Base-by-base conservation (phyloP, 352 stramenopile genomes). In the Plasmopara halstedii region DNA sequence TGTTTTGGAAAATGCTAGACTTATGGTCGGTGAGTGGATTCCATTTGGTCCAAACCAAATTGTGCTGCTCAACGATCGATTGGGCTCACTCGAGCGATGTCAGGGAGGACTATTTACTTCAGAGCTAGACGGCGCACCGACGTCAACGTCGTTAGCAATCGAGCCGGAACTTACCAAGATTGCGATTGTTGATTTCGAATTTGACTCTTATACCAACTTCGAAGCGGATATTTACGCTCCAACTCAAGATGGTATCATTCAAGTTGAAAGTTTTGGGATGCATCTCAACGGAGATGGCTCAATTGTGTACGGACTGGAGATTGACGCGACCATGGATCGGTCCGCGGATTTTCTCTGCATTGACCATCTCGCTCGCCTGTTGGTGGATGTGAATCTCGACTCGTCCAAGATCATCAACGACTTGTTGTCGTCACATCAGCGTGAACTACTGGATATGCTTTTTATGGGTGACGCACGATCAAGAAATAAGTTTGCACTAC, bases 21-120 rank as follows among this genome's bases (percentile, higher is more conserved):
- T 99, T 10, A 98, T 99, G 70, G 92, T 98, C 25, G 90, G 91
- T 8, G 95, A 99, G 67, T 98, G 96, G 72, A 98, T 99, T 40
- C 95, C 95, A 19, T 98, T 98, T 53, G 95, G 95, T 7, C 83
- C 92, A 1, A 99, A 99, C 62, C 87, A 98, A 68, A 97, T 99
- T 35, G 90, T 99, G 37, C 88, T 96, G 42, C 70, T 99, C 2
- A 99, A 99, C 46, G 95, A 97, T 45, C 96, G 95, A 22, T 64
- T 99, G 22, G 95, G 95, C 2, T 96, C 88, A 10, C 95, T 96
- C 6, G 95, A 99, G 58, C 78, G 95, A 15, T 95, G 94, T 40
- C 94, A 98, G 56, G 95, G 95, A 17, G 95, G 95, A 0, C 96
- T 97, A 27, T 98, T 99, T 61, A 98, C 94, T 1, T 96, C 90